Percentiles rank a stretch among this genome's conserved stretches.
Evolutionary conservation across 495 filamentous ascomycete species (phyloP).

Genomic region (Mytilinidion resinicola): DNA sequence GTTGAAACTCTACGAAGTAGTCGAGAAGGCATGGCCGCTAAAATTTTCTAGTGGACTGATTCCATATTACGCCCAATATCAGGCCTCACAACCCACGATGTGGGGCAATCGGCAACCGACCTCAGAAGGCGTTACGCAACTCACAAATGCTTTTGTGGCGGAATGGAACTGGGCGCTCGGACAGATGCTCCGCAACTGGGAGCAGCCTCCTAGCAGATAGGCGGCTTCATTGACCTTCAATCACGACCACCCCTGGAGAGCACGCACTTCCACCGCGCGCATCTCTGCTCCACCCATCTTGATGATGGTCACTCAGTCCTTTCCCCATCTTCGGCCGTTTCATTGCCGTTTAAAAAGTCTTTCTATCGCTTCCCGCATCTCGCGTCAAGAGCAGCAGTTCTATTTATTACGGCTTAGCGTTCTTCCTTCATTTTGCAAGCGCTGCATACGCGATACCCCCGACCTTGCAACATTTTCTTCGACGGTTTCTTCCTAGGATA

Average conservation of each 20-base stretch:
- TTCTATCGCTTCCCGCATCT: background rate
- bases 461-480: background rate
- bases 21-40: background rate
- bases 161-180: constrained; percentile 64
- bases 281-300: background rate
- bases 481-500: too few relatives aligned
- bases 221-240: background rate
- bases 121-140: constrained; percentile 48
- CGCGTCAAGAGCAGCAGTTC: background rate
- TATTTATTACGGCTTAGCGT: background rate
- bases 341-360: background rate
- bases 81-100: constrained; percentile 62
- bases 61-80: constrained; percentile 50
- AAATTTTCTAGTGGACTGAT: constrained; percentile 48
- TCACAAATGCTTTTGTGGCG: constrained; percentile 55
- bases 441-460: background rate
- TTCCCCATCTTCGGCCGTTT: background rate
- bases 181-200: constrained; percentile 66
- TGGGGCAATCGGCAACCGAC: constrained; percentile 60
- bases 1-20: background rate
- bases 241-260: background rate
- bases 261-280: background rate
- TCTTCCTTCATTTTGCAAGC: background rate
- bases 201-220: constrained; percentile 42
- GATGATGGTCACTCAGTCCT: background rate